Evolutionary conservation across 2,329 filamentous ascomycete genomes (phyloP).

Genomic region (Teratosphaeriaceae sp.): DNA sequence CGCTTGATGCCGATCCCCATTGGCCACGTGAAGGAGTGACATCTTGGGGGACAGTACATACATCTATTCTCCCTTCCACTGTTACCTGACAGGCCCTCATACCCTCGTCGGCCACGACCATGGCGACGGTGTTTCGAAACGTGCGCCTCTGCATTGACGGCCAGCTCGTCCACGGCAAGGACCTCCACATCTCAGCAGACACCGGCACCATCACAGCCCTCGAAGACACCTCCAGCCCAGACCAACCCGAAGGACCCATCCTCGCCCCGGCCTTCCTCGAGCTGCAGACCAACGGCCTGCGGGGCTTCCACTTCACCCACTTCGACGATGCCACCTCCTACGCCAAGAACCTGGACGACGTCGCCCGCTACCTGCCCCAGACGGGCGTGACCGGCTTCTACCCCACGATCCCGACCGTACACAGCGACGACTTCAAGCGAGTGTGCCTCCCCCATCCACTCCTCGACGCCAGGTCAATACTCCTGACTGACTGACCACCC

Average conservation of each 20-base stretch:
- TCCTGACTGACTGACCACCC: not conserved
- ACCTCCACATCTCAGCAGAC: constrained; percentile 35
- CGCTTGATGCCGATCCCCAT: too few species aligned
- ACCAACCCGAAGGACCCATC: constrained; percentile 38
- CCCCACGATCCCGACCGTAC: constrained; percentile 48
- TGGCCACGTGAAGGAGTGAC: too few species aligned
- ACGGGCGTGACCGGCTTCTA: constrained; percentile 50
- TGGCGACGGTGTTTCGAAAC: not conserved
- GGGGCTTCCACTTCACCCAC: constrained; percentile 50
- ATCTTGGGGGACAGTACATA: too few species aligned
- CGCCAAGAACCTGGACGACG: constrained; percentile 36
- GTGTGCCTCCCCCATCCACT: constrained; percentile 40
- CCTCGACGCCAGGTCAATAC: not conserved
- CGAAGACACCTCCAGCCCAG: not conserved
- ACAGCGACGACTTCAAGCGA: constrained; percentile 38
- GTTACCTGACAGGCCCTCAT: too few species aligned
- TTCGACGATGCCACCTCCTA: constrained; percentile 39
- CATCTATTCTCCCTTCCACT: too few species aligned
- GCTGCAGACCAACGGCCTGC: constrained; percentile 48
- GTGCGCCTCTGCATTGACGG: constrained; percentile 29
- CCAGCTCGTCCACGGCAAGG: constrained; percentile 38
- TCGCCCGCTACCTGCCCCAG: constrained; percentile 43
- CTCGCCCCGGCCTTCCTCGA: constrained; percentile 51
- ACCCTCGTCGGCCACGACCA: not conserved
- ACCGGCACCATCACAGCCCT: not conserved